Evolutionary conservation across 805 yeast species (phyloP).

Genomic region (Nakazawaea ishiwadae): DNA sequence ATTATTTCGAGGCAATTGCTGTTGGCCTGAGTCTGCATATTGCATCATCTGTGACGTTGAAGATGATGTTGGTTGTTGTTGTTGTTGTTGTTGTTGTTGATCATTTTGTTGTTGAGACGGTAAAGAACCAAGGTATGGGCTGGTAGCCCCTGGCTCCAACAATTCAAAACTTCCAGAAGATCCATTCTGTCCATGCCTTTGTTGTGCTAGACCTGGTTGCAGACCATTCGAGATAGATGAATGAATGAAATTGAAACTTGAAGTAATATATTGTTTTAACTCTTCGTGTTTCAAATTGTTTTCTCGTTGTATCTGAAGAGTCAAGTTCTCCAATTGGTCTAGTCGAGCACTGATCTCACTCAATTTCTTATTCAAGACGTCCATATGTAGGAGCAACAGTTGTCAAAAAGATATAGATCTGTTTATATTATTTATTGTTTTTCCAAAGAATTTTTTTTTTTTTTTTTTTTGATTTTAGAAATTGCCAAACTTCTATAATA

Average conservation of each 20-base stretch:
- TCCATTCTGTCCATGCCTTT: slow-evolving; percentile 1
- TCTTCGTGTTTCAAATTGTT: slow-evolving; percentile 9
- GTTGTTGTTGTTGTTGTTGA: slow-evolving; percentile 6
- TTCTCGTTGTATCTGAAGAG: slow-evolving; percentile 5
- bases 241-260: slow-evolving; percentile 10
- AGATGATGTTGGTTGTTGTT: slow-evolving; percentile 1
- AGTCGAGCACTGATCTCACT: slow-evolving; percentile 11
- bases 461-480: not conserved
- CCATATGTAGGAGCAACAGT: slow-evolving; percentile 4
- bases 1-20: too few species aligned
- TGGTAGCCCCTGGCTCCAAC: not conserved
- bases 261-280: slow-evolving; percentile 9
- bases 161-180: slow-evolving; percentile 1
- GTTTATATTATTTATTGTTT: not conserved
- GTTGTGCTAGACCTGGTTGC: too few species aligned
- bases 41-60: too few species aligned
- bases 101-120: not conserved
- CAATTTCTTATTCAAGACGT: slow-evolving; percentile 8
- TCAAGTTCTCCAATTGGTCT: slow-evolving; percentile 7
- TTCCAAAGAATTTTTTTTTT: not conserved
- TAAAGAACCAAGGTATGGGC: not conserved
- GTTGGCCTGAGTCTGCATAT: too few species aligned
- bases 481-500: too few species aligned
- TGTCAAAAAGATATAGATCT: not conserved
- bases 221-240: slow-evolving; percentile 6